A percentile compares a stretch with the other conserved stretches of the same genome.
Conservation (phyloP, 805 yeast species). For the Myxozyma nipponensis region DNA sequence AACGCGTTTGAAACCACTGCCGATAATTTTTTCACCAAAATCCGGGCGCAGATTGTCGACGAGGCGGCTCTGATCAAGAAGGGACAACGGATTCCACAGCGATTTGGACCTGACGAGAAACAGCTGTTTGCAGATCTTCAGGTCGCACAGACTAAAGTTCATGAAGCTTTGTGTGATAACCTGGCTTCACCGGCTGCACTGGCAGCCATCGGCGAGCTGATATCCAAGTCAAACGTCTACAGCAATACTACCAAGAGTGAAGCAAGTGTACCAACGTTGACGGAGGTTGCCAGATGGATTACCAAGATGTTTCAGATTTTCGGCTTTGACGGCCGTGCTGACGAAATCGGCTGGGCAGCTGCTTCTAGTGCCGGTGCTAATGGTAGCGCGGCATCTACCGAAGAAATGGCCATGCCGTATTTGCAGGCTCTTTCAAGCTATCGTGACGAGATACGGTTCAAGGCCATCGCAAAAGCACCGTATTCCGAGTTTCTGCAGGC, state of each 20-base stretch:
- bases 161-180: conserved; percentile 83
- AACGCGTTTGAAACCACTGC: conserved; percentile 68
- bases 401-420: conserved; percentile 74
- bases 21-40: conserved; percentile 77
- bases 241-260: conserved; percentile 57
- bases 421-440: conserved; percentile 71
- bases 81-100: conserved; percentile 59
- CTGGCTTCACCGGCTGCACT: conserved; percentile 74
- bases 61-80: conserved; percentile 48
- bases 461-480: conserved; percentile 62
- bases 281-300: conserved; percentile 62
- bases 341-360: conserved; percentile 70
- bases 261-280: conserved; percentile 42
- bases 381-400: conserved; percentile 42
- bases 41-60: conserved; percentile 77
- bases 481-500: conserved; percentile 56
- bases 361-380: conserved; percentile 36
- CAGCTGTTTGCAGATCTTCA: conserved; percentile 36
- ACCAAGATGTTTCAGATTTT: conserved; percentile 65
- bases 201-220: conserved; percentile 60
- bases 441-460: conserved; percentile 73
- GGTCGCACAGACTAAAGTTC: conserved; percentile 55
- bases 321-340: conserved; percentile 56
- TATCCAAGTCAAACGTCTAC: conserved; percentile 69
- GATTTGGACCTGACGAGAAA: conserved; percentile 40